A percentile compares a stretch with the other conserved stretches of the same genome.
phyloP scores from a whole-genome alignment of 2,329 filamentous ascomycete genomes.

The Colletotrichum sp. region DNA sequence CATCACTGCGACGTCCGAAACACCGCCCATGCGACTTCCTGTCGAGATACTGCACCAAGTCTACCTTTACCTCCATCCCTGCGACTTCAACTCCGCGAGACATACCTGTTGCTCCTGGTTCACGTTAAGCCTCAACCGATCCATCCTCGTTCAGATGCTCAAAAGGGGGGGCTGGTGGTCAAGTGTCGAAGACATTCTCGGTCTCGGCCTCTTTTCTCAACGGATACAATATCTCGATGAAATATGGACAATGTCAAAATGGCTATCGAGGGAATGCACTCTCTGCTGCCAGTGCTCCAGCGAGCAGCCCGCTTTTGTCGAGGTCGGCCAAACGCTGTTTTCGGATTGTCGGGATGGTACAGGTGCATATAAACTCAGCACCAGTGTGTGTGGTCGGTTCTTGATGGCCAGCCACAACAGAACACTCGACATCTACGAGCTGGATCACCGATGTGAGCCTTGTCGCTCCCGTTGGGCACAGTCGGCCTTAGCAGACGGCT shows the following conservation, averaged over 20 bases:
- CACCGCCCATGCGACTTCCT: constrained; percentile 30
- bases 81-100: constrained; percentile 63
- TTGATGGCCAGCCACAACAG: constrained; percentile 59
- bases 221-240: constrained; percentile 17
- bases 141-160: constrained; percentile 57
- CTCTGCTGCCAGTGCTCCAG: not conserved
- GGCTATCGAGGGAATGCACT: constrained; percentile 44
- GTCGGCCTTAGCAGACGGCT: not conserved
- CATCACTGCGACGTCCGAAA: not conserved
- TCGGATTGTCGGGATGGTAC: constrained; percentile 25
- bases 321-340: constrained; percentile 40
- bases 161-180: constrained; percentile 60
- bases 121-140: constrained; percentile 56
- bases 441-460: constrained; percentile 38
- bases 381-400: constrained; percentile 63
- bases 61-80: constrained; percentile 34
- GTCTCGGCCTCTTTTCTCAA: not conserved
- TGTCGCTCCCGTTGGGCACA: constrained; percentile 3
- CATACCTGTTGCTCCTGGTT: constrained; percentile 67
- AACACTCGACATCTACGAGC: constrained; percentile 60
- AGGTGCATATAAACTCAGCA: constrained; percentile 18
- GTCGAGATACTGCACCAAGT: constrained; percentile 43
- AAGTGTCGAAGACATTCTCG: constrained; percentile 31
- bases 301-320: constrained; percentile 30
- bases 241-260: constrained; percentile 43